Evolutionary conservation across 352 stramenopile genomes (phyloP).

Genomic region (Globisporangium carolinianum): DNA sequence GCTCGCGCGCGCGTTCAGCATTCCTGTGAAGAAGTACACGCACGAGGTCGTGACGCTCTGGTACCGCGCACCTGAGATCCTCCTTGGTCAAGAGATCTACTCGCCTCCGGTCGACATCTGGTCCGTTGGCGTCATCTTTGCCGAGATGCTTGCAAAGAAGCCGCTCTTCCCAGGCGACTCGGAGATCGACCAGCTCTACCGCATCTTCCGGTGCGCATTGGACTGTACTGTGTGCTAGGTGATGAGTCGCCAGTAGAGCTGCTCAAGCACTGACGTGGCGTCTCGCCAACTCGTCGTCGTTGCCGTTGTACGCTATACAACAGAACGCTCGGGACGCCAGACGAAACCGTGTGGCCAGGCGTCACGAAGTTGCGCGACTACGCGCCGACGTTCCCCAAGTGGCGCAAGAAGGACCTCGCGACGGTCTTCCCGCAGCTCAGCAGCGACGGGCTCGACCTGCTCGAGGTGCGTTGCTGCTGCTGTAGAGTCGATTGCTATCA

Average conservation of each 20-base stretch:
- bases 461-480: constrained; percentile 30
- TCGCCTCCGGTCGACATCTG: constrained; percentile 83
- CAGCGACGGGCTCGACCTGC: constrained; percentile 43
- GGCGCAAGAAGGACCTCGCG: constrained; percentile 84
- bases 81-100: constrained; percentile 92
- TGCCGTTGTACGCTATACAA: neutral
- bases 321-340: constrained; percentile 93
- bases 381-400: constrained; percentile 93
- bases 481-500: neutral
- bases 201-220: constrained; percentile 63
- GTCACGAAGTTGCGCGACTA: constrained; percentile 96
- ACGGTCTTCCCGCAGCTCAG: constrained; percentile 62
- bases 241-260: no score
- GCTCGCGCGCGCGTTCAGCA: constrained; percentile 94
- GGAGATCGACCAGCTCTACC: constrained; percentile 86
- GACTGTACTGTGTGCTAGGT: no score
- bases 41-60: constrained; percentile 99
- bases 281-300: neutral
- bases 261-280: neutral
- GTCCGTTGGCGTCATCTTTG: constrained; percentile 83
- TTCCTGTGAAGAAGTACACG: constrained; percentile 96
- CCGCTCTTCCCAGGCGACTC: constrained; percentile 77
- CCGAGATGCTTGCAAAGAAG: constrained; percentile 81
- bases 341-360: constrained; percentile 93
- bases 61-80: constrained; percentile 98